Evolutionary conservation across 805 yeast genomes (phyloP), one percentile per base, ranked within the genome.

Genomic region (Myxozyma melibiosi): DNA sequence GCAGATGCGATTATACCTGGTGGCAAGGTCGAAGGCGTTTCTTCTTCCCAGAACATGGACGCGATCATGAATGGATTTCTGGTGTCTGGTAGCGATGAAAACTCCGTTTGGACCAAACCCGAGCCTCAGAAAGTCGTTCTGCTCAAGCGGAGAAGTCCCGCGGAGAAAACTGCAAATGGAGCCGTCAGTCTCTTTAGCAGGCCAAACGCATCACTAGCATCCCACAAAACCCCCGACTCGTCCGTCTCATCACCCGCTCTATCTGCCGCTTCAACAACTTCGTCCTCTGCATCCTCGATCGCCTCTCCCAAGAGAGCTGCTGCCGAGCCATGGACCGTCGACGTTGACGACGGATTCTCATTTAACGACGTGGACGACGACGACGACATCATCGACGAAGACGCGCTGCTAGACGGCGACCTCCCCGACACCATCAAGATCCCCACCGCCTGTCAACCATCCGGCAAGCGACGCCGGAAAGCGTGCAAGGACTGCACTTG

Each of bases 401-500:
- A 82, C 61, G 83, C 80, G n/a, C 73, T 82, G 28, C 70, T 83
- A 37, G 71, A 66, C 14, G 82, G 77, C 51, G 74, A 70, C 18
- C 75, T 71, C 14, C 73, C 67, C 51, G 72, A 58, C 35, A 63
- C 65, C 24, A 64, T 62, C 67, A 75, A 52, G 54, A 22, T 71
- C 38, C 72, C 64, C 5, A 30, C 33, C 14, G 50, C 58, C 18
- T 60, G 64, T 40, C 63, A 44, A 18, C 58, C 63, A 4, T 22
- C 41, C 13, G 58, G 58, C 20, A 60, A 60, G 49, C 63, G 64
- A 73, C 80, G 96, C 70, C 83, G 92, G 76, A 90, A 85, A 74
- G 99, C 99, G 0, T 94, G 99, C 77, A 94, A 91, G 74, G 97
- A 94, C 73, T 94, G 99, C 73, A 86, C 97, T 0, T 94, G 99